Evolutionary conservation across 169 alveolate genomes (phyloP).

Genomic region (Cryptosporidium ubiquitum): DNA sequence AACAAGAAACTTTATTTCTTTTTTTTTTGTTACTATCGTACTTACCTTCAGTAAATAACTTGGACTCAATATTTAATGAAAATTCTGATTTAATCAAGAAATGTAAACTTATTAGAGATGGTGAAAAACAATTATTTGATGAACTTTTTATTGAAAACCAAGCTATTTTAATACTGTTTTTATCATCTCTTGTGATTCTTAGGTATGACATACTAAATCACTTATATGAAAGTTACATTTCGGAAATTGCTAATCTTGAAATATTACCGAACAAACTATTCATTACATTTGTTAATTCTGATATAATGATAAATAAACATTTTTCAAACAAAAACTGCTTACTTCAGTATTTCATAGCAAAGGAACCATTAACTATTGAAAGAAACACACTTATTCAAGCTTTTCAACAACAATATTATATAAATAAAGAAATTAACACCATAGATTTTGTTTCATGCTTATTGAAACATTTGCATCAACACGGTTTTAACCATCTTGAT

Average conservation of each 20-base stretch:
- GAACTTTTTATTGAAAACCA: slow-evolving; percentile 68
- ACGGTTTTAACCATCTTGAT: neutral
- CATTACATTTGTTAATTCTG: slow-evolving; percentile 17
- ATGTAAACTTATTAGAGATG: neutral
- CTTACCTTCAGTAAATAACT: slow-evolving; percentile 22
- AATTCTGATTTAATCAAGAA: slow-evolving; percentile 20
- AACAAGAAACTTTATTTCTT: slow-evolving; percentile 9
- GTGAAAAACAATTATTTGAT: slow-evolving; percentile 23
- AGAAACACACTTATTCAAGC: neutral
- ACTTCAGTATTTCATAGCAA: neutral
- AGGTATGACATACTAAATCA: slow-evolving; percentile 16
- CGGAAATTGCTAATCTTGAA: neutral
- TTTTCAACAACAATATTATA: slow-evolving; percentile 10
- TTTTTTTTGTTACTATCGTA: slow-evolving; percentile 23
- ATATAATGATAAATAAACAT: slow-evolving; percentile 25
- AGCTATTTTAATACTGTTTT: slow-evolving; percentile 12
- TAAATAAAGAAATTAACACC: slow-evolving; percentile 12
- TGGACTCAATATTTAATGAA: neutral
- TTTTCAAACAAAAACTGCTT: slow-evolving; percentile 35
- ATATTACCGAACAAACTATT: slow-evolving; percentile 54
- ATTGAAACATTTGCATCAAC: slow-evolving; percentile 10
- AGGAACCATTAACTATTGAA: neutral
- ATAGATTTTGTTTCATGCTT: slow-evolving; percentile 12
- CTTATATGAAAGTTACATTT: slow-evolving; percentile 5
- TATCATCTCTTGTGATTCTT: slow-evolving; percentile 31